Evolutionary conservation across 2,329 filamentous ascomycete genomes (phyloP), one percentile per base, ranked within the genome.

Genomic region (Waltergamsia citrina): DNA sequence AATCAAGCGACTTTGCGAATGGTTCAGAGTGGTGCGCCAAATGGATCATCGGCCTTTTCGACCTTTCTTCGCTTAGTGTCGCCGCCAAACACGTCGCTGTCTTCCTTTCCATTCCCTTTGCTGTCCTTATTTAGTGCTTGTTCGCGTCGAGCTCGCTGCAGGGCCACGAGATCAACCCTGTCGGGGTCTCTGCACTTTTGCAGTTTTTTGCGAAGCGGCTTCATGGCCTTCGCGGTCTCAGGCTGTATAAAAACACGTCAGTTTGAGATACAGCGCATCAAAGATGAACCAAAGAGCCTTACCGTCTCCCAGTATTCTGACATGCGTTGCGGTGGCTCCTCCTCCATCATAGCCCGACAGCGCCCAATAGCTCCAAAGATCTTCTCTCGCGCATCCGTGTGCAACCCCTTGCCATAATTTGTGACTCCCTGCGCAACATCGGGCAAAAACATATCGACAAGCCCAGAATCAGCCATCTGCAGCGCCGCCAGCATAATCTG

Each of bases 401-500:
- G 36, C 5, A 44, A 39, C 21, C 48, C 49, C 12, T 47, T 40
- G 7, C 39, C 40, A 14, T 52, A 46, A 11, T 41, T 44, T 15
- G 46, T 43, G 22, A 54, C 44, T 1, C 48, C 45, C 7, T 38
- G 37, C 4, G 35, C 63, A 3, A 59, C 57, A 6, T 57, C 51
- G 2, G 62, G 56, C 10, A 74, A 48, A 29, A 76, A 42, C 4
- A 57, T 53, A 39, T 74, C 67, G 3, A 69, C 51, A 21, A 92
- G 60, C 1, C 69, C 73, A 26, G 66, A 60, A 51, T 96, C 90
- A 0, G 80, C 84, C 33, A 93, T 70, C 11, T 81, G 67, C 19
- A 95, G 60, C 0, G 88, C 78, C 0, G 85, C 81, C 39, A 96
- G 71, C 78, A 88, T 88, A 53, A 96, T 94, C 56, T 98, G 92